Base-by-base conservation (phyloP, 495 filamentous ascomycete species). In the Penicillium coffeae region DNA sequence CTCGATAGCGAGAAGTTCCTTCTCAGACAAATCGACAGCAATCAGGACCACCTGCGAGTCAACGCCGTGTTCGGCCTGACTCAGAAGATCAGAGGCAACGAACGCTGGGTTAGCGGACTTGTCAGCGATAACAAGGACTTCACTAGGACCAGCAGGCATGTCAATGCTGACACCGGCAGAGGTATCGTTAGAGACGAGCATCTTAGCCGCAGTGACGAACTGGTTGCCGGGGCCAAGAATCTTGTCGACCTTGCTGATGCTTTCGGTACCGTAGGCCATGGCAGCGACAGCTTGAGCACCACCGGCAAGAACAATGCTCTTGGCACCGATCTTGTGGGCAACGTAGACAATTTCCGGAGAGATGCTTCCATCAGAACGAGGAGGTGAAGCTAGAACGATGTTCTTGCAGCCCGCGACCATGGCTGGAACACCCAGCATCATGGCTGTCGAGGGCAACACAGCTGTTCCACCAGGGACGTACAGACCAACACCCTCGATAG, bases 121-220 rank as follows among this genome's bases (percentile, higher is more conserved):
- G 73, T 98, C 93, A n/a, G 93, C 94, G 30, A 98, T 79, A 33
- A 98, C 93, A 6, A 98, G 82, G 2, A 98, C 92, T 66, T 98
- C 93, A 37, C 90, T 96, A 3, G 93, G 93, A 8, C 93, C 93
- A 33, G 93, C 93, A 9, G 93, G 93, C 93, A 98, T 98, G 63
- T 98, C 93, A 61, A 98, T 98, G 68, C 87, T 85, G 13, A 98
- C 93, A 25, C 87, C 84, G 1, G 93, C 93, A 42, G 86, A 91
- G 27, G 93, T 96, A 61, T 97, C 94, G 67, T 97, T 98, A 62
- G 84, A 84, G 7, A 98, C 93, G 48, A 87, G 70, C 93, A 98
- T 98, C 81, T 98, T 98, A 41, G 88, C 93, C 0, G 94, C 93
- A 0, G 93, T 98, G 21, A 98, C 94, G 60, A 97, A 98, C 69